Evolutionary conservation across 176 grass and related monocot species (phyloP).

Genomic region (Oryza glaberrima): DNA sequence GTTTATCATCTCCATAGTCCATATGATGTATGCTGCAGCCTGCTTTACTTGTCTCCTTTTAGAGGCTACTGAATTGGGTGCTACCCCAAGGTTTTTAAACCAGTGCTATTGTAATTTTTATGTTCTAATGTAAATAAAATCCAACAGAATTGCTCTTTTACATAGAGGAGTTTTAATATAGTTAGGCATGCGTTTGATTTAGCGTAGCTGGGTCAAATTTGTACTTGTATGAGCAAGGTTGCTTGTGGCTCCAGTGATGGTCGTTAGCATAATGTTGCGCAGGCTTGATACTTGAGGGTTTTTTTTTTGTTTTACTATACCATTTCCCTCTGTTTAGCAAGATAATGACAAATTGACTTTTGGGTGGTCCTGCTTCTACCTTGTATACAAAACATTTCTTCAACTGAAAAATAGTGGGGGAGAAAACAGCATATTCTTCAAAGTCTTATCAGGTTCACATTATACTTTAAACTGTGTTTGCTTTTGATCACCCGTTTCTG

Average conservation of each 20-base stretch:
- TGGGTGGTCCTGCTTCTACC: not conserved
- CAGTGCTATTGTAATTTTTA: not conserved
- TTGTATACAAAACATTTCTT: not conserved
- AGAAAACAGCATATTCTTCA: not conserved
- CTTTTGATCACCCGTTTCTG: not conserved
- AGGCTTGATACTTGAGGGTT: not conserved
- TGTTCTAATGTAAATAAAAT: not conserved
- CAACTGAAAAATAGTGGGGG: not conserved
- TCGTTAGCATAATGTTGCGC: not conserved
- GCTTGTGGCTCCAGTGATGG: not conserved
- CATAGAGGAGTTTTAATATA: not conserved
- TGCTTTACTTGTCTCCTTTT: not conserved
- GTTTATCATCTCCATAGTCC: not conserved
- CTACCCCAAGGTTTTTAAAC: conserved; percentile 1
- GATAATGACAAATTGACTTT: not conserved
- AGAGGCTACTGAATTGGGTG: not conserved
- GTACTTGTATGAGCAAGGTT: not conserved
- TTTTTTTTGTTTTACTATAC: not conserved
- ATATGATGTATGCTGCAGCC: not conserved
- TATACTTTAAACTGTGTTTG: not conserved
- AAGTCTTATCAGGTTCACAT: not conserved
- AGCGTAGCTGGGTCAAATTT: not conserved
- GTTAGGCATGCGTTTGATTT: too few relatives aligned
- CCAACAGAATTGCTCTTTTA: not conserved
- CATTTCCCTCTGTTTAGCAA: not conserved